Base-by-base conservation (phyloP, 2,329 filamentous ascomycete species). In the Claviceps fusiformis region DNA sequence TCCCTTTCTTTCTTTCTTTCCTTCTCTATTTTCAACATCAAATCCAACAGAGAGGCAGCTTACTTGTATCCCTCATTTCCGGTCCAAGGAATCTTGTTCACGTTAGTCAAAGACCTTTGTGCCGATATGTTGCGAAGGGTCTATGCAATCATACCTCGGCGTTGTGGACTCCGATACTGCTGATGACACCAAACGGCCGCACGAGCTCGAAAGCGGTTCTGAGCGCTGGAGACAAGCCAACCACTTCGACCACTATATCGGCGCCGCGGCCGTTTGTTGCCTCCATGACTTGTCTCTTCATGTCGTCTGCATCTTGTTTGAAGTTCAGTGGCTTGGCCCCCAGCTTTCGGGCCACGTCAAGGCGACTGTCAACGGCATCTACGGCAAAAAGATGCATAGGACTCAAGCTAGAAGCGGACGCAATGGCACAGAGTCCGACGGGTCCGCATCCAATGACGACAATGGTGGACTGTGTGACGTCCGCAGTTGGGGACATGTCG, bases 261-360 rank as follows among this genome's bases (percentile, higher is more conserved):
- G 90, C 90, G 7, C 91, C 91, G 44, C 91, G 77, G 8, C 89
- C 89, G 17, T 86, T 77, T 0, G 89, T 93, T 50, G 85, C 79
- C 61, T 87, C 85, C 64, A 82, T 82, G 54, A 95, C 83, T 54
- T 85, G 79, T 61, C 78, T 75, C 55, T 83, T 71, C 67, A 95
- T 76, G 3, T 77, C 81, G 44, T 83, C 80, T 50, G 54, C 9
- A 37, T 76, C 77, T 57, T 88, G 80, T 2, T 74, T 71, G 69
- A 92, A 92, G 67, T 95, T 91, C 70, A 90, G 82, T 0, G 88
- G 84, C 68, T 92, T 89, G 2, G 89, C 91, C 3, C 90, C 90
- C 1, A 95, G 74, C 2, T 73, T 76, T 65, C 75, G 79, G 29
- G 90, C 91, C 46, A 88, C 75, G 53, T 86, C 82, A 46, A 96